These are phyloP conservation scores for Thalassiosira mediterranea DNA, from an alignment of 352 stramenopile genomes.

Conservation along the genomic window DNA sequence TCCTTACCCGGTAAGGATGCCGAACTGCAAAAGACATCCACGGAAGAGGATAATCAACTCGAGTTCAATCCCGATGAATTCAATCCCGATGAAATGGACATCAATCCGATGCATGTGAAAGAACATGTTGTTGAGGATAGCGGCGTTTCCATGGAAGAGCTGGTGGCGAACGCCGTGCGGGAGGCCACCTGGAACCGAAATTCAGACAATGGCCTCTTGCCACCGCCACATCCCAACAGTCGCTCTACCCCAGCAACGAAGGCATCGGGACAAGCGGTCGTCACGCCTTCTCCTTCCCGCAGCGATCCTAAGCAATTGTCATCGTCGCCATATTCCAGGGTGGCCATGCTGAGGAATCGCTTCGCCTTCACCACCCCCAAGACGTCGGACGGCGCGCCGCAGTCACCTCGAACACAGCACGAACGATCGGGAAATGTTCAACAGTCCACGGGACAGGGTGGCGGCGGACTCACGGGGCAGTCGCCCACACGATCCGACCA, in stretches of 20 bases:
- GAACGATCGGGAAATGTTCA: no score
- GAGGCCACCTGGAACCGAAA: not conserved
- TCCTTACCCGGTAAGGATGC: no score
- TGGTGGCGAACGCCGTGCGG: not conserved
- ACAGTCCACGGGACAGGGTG: no score
- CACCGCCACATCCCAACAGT: no score
- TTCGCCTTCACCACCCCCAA: no score
- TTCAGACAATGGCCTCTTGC: no score
- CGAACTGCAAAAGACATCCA: no score
- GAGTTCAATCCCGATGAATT: no score
- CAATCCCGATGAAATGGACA: not conserved
- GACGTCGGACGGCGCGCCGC: no score
- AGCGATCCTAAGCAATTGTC: not conserved
- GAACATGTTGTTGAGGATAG: not conserved
- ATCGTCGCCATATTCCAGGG: not conserved
- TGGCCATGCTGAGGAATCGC: not conserved
- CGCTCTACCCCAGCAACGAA: not conserved
- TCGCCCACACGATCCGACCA: constrained; percentile 39
- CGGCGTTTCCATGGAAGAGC: not conserved
- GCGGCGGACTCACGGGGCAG: not conserved
- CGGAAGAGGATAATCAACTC: no score
- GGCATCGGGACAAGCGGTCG: not conserved
- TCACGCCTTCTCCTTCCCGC: not conserved
- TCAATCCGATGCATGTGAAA: not conserved
- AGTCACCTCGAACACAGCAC: no score